These are phyloP conservation scores for Houttuynia cordata DNA, from an alignment of 164 flowering plant species.

Conservation along the genomic window DNA sequence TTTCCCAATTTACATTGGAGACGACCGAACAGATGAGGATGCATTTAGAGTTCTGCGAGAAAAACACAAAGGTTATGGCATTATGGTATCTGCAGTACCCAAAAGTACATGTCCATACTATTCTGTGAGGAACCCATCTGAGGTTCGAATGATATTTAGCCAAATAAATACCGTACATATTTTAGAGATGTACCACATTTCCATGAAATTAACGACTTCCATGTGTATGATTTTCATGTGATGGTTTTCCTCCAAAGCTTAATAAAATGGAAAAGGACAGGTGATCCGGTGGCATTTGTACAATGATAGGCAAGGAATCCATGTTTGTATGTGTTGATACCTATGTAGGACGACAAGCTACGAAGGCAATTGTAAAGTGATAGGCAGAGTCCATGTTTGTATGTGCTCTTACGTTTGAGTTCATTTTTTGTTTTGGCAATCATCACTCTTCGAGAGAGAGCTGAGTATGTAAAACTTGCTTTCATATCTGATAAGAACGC, in stretches of 20 bases:
- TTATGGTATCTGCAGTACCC: conserved; percentile 57
- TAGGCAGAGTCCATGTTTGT: too few relatives aligned
- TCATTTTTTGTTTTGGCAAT: too few relatives aligned
- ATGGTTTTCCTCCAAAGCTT: conserved; percentile 62
- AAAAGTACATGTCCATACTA: conserved; percentile 62
- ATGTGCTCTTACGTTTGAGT: too few relatives aligned
- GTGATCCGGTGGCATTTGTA: conserved; percentile 2
- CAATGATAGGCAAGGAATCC: too few relatives aligned
- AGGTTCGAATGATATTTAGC: conserved; percentile 25
- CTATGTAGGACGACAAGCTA: too few relatives aligned
- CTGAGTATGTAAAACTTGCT: too few relatives aligned
- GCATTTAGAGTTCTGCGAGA: conserved; percentile 39
- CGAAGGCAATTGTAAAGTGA: too few relatives aligned
- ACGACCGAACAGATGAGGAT: conserved; percentile 83
- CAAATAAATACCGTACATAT: background rate
- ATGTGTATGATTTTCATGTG: conserved; percentile 25
- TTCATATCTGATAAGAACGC: too few relatives aligned
- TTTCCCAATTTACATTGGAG: conserved; percentile 73
- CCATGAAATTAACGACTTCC: background rate
- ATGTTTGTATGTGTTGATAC: too few relatives aligned
- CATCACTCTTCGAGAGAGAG: too few relatives aligned
- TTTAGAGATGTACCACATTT: background rate
- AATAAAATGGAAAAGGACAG: conserved; percentile 33
- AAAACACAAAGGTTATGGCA: conserved; percentile 48
- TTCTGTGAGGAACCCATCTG: conserved; percentile 64